Conservation (phyloP, 179 eudicot genomes). For the Spinacia oleracea region DNA sequence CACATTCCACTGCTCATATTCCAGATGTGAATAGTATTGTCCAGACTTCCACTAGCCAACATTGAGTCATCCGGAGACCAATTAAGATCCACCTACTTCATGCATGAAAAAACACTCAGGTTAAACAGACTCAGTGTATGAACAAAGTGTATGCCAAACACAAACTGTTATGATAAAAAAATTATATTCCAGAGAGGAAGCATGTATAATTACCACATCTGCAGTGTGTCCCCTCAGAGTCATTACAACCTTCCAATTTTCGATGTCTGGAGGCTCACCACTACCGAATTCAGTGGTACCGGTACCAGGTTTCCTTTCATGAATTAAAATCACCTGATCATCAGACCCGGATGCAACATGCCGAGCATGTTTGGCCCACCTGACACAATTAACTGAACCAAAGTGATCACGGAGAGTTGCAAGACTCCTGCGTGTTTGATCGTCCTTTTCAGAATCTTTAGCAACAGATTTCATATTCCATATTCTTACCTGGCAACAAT, state of each 20-base stretch:
- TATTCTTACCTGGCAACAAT: conserved; percentile 79
- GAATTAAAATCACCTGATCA: conserved; percentile 84
- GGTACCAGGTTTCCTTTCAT: conserved; percentile 94
- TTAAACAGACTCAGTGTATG: conserved; percentile 36
- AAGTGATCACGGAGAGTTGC: conserved; percentile 98
- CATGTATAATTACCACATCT: conserved; percentile 82
- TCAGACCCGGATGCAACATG: conserved; percentile 93
- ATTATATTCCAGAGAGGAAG: neutral
- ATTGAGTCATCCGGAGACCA: conserved; percentile 98
- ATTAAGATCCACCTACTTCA: conserved; percentile 99
- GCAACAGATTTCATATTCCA: conserved; percentile 83
- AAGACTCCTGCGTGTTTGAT: conserved; percentile 64
- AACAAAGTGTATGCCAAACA: neutral
- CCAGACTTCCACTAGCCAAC: conserved; percentile 94
- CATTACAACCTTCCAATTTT: conserved; percentile 92
- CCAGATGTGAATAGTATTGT: conserved; percentile 93
- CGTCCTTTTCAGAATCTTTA: conserved; percentile 53
- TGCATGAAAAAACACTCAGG: conserved; percentile 56
- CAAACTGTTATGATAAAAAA: neutral
- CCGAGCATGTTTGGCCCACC: conserved; percentile 95
- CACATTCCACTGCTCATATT: conserved; percentile 88
- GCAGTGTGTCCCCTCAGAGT: conserved; percentile 97
- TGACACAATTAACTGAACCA: conserved; percentile 95
- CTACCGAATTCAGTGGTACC: conserved; percentile 98
- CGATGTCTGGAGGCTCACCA: conserved; percentile 96